Evolutionary conservation across 805 yeast genomes (phyloP).

Genomic region (Trichomonascus vanleenenianus): DNA sequence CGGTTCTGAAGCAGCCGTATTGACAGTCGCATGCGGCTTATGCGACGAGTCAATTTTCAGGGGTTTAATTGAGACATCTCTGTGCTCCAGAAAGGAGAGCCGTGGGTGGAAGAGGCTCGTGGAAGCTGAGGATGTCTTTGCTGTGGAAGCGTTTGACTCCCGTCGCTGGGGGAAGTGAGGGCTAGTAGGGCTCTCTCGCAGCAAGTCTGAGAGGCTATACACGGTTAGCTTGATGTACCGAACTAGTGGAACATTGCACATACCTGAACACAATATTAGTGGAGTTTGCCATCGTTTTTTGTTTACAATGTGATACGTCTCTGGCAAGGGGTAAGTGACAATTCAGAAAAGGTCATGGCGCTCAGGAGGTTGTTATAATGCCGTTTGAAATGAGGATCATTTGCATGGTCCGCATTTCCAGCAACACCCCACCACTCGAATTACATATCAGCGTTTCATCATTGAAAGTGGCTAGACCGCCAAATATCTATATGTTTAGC

Average conservation of each 20-base stretch:
- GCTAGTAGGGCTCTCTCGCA: constrained; percentile 1
- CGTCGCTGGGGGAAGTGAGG: not conserved
- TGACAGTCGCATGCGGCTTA: too few relatives aligned
- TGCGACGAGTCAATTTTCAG: too few relatives aligned
- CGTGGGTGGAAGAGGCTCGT: not conserved
- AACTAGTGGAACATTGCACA: too few relatives aligned
- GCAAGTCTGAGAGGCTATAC: not conserved
- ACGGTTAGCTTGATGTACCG: not conserved
- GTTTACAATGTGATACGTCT: not conserved
- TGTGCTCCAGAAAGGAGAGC: not conserved
- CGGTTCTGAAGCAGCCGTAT: not conserved
- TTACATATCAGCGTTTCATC: not conserved
- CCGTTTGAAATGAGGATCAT: not conserved
- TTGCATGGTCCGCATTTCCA: not conserved
- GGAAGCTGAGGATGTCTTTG: not conserved
- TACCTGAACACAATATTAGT: not conserved
- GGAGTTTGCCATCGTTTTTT: not conserved
- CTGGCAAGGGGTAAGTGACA: not conserved
- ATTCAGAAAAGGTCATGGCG: not conserved
- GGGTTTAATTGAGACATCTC: too few relatives aligned
- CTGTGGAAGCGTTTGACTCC: not conserved
- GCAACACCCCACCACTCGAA: not conserved
- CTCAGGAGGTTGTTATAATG: not conserved
- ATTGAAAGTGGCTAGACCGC: too few relatives aligned
- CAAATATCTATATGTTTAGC: too few relatives aligned